These are phyloP conservation scores for Lasiosphaeris hirsuta DNA, from an alignment of 495 filamentous ascomycete species.

Conservation along the genomic window DNA sequence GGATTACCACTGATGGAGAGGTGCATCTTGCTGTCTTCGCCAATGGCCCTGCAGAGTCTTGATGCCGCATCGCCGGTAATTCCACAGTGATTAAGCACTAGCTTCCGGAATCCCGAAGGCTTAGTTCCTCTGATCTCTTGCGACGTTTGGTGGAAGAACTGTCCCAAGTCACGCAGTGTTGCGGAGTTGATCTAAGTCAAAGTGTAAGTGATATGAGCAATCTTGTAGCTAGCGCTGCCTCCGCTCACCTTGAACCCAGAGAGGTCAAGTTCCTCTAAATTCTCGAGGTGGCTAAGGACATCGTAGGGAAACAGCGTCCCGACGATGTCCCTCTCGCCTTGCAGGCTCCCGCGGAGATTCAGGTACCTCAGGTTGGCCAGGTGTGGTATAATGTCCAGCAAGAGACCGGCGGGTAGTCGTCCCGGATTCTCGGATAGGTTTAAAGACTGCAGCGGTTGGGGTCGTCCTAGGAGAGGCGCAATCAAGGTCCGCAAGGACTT, in stretches of 20 bases:
- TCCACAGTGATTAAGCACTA: slow-evolving; percentile 76
- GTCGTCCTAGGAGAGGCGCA: slow-evolving; percentile 42
- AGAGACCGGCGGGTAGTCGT: slow-evolving; percentile 53
- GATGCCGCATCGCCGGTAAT: slow-evolving; percentile 76
- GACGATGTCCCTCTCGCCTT: slow-evolving; percentile 55
- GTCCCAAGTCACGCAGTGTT: slow-evolving; percentile 55
- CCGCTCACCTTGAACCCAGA: slow-evolving; percentile 60
- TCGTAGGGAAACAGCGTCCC: slow-evolving; percentile 27
- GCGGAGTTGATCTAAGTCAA: slow-evolving; percentile 45
- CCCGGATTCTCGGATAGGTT: slow-evolving; percentile 67
- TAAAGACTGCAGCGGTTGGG: slow-evolving; percentile 46
- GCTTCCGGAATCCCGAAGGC: slow-evolving; percentile 61
- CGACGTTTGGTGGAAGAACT: slow-evolving; percentile 28
- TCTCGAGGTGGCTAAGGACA: slow-evolving; percentile 16
- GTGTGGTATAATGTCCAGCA: slow-evolving; percentile 21
- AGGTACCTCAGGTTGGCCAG: slow-evolving; percentile 46
- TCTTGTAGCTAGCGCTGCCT: too few relatives aligned
- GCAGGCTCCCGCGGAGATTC: slow-evolving; percentile 72
- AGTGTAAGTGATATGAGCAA: slow-evolving; percentile 1
- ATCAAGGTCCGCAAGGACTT: slow-evolving; percentile 23
- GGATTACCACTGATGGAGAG: slow-evolving; percentile 78
- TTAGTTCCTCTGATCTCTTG: slow-evolving; percentile 60
- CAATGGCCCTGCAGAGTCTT: slow-evolving; percentile 72
- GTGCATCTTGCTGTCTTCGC: slow-evolving; percentile 62
- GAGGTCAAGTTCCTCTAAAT: slow-evolving; percentile 62